Evolutionary conservation across 2,329 filamentous ascomycete species (phyloP).

Genomic region (Phyllosticta citriasiana): DNA sequence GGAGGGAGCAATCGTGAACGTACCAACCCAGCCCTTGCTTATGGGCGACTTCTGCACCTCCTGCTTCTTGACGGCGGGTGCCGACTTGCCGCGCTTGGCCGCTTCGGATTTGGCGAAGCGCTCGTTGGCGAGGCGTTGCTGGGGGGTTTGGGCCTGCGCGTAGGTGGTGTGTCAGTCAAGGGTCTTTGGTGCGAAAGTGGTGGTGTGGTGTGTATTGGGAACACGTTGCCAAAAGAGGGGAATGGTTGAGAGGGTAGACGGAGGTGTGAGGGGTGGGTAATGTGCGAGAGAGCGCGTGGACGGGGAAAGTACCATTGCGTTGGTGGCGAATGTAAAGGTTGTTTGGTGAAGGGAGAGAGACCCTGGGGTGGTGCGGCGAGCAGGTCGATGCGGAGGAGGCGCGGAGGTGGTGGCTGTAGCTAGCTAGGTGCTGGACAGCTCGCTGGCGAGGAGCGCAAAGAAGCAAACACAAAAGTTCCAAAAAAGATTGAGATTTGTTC

Average conservation of each 20-base stretch:
- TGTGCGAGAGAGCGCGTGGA: background rate
- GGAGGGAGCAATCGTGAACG: constrained; percentile 20
- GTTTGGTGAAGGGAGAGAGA: background rate
- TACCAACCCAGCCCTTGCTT: constrained; percentile 50
- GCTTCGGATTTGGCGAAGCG: constrained; percentile 68
- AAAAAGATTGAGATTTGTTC: background rate
- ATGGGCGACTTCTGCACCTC: constrained; percentile 45
- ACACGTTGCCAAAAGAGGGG: background rate
- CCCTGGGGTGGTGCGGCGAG: constrained; percentile 1
- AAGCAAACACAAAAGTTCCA: background rate
- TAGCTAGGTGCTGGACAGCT: background rate
- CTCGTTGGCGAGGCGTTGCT: constrained; percentile 71
- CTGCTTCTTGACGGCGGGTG: constrained; percentile 41
- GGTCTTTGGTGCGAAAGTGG: background rate
- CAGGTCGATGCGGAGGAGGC: background rate
- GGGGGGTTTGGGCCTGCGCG: constrained; percentile 66
- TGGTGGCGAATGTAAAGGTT: background rate
- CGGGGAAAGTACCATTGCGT: background rate
- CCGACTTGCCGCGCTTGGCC: constrained; percentile 59
- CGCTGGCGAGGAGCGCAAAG: background rate
- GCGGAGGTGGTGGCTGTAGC: background rate
- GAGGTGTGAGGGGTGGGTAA: background rate
- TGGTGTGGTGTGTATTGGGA: background rate
- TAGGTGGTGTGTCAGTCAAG: background rate
- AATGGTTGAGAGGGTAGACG: background rate